Evolutionary conservation across 2,329 filamentous ascomycete genomes (phyloP).

Genomic region (Aspergillus brasiliensis): DNA sequence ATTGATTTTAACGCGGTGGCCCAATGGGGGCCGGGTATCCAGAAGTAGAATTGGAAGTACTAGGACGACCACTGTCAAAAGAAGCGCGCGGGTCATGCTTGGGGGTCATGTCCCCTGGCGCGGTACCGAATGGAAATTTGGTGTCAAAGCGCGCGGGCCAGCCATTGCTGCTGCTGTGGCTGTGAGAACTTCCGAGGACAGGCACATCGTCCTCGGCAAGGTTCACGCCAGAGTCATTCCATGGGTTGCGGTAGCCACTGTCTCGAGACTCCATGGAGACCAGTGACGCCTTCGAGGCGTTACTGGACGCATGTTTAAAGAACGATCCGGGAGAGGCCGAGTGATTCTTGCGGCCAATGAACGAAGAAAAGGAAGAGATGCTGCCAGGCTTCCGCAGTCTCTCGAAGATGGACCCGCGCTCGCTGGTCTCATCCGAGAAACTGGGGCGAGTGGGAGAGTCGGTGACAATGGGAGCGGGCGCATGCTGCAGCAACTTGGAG

Average conservation of each 20-base stretch:
- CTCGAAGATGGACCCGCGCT: conserved; percentile 83
- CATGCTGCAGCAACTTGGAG: conserved; percentile 92
- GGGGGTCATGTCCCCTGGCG: conserved; percentile 77
- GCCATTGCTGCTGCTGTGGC: conserved; percentile 63
- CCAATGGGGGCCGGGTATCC: conserved; percentile 93
- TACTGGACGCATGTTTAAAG: conserved; percentile 88
- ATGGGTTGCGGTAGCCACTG: conserved; percentile 93
- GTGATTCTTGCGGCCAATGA: conserved; percentile 94
- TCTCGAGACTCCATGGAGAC: conserved; percentile 95
- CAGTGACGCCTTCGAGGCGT: conserved; percentile 91
- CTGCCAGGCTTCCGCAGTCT: conserved; percentile 91
- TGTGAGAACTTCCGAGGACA: conserved; percentile 55
- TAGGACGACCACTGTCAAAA: conserved; percentile 87
- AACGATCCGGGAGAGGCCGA: conserved; percentile 81
- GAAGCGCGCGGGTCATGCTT: conserved; percentile 82
- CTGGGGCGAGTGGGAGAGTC: conserved; percentile 86
- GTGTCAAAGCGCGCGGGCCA: conserved; percentile 60
- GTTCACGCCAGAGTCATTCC: conserved; percentile 97
- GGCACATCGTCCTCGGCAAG: conserved; percentile 79
- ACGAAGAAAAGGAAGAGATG: conserved; percentile 94
- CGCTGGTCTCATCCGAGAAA: conserved; percentile 78
- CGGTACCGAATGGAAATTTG: conserved; percentile 65
- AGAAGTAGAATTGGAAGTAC: conserved; percentile 95
- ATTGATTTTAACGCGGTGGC: conserved; percentile 76
- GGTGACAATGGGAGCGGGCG: conserved; percentile 74